Evolutionary conservation across 257 asterid species (phyloP).

Genomic region (Gentiana macrophylla): DNA sequence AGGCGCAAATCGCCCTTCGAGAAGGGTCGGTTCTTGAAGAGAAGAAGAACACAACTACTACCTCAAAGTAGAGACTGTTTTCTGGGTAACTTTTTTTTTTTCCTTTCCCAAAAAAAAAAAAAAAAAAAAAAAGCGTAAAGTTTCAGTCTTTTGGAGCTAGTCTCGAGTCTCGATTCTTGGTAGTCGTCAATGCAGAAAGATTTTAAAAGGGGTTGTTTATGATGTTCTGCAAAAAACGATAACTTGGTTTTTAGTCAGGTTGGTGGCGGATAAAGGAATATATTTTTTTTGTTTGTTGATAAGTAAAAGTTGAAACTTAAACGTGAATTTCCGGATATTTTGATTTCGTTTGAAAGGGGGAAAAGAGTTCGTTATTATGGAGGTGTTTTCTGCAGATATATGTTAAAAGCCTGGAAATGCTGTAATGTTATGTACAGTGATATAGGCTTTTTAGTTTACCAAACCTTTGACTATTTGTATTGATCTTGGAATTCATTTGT

Average conservation of each 20-base stretch:
- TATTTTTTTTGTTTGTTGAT: conserved; percentile 14
- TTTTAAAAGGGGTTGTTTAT: conserved; percentile 2
- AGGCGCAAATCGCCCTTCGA: conserved; percentile 70
- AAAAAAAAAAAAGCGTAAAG: too few relatives aligned
- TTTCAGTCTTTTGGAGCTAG: conserved; percentile 9
- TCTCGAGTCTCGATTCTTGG: conserved; percentile 8
- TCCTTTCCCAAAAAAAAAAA: neutral
- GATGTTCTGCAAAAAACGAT: conserved; percentile 4
- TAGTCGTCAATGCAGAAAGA: conserved; percentile 10
- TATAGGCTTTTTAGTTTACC: conserved; percentile 19
- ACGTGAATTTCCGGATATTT: conserved; percentile 17
- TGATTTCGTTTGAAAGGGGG: conserved; percentile 19
- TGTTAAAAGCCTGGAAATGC: conserved; percentile 26
- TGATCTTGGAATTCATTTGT: neutral
- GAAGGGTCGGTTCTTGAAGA: conserved; percentile 79
- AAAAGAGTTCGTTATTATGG: conserved; percentile 20
- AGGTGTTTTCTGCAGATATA: conserved; percentile 2
- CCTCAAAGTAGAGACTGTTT: conserved; percentile 13
- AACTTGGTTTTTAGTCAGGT: conserved; percentile 19
- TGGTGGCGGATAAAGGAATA: conserved; percentile 10
- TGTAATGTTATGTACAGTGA: conserved; percentile 62
- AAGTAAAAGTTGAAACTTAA: conserved; percentile 18
- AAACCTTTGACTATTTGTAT: conserved; percentile 4
- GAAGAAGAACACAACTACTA: conserved; percentile 31
- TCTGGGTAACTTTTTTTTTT: conserved; percentile 1